A percentile compares a stretch with the other conserved stretches of the same genome.
Conservation (phyloP, 345 rosid genomes). For the Melaleuca alternifolia region DNA sequence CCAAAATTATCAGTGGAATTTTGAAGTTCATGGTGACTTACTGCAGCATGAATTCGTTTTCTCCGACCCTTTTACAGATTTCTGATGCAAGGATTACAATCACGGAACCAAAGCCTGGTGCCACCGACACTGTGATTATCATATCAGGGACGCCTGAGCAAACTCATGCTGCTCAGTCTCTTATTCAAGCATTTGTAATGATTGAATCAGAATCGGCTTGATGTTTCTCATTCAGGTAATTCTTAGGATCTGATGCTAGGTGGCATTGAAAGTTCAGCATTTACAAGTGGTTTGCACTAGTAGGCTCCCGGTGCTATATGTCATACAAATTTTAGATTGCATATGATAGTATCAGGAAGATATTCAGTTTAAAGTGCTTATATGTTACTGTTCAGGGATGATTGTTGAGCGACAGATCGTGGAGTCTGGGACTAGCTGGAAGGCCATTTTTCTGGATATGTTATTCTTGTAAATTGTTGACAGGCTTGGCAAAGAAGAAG, state of each 20-base stretch:
- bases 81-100: slow-evolving; percentile 61
- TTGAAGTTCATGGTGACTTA: not conserved
- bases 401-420: not conserved
- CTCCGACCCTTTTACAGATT: slow-evolving; percentile 19
- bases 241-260: not conserved
- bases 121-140: slow-evolving; percentile 43
- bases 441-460: not conserved
- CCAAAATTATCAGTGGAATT: not conserved
- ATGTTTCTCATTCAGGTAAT: slow-evolving; percentile 4
- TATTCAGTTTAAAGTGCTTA: not conserved
- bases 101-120: slow-evolving; percentile 50
- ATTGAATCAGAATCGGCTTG: slow-evolving; percentile 43
- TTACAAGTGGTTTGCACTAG: not conserved
- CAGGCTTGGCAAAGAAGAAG: not conserved
- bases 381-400: not conserved
- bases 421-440: not conserved
- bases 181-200: slow-evolving; percentile 75
- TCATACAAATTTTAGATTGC: not conserved
- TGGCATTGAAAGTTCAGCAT: not conserved
- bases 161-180: slow-evolving; percentile 75
- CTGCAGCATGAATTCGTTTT: not conserved
- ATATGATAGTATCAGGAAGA: not conserved
- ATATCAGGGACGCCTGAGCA: slow-evolving; percentile 84
- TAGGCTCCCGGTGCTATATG: not conserved
- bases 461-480: not conserved